Percentiles rank a stretch among this genome's conserved stretches.
Conservation (phyloP, 2,329 filamentous ascomycete genomes). For the Arthrobotrys sphaeroides region DNA sequence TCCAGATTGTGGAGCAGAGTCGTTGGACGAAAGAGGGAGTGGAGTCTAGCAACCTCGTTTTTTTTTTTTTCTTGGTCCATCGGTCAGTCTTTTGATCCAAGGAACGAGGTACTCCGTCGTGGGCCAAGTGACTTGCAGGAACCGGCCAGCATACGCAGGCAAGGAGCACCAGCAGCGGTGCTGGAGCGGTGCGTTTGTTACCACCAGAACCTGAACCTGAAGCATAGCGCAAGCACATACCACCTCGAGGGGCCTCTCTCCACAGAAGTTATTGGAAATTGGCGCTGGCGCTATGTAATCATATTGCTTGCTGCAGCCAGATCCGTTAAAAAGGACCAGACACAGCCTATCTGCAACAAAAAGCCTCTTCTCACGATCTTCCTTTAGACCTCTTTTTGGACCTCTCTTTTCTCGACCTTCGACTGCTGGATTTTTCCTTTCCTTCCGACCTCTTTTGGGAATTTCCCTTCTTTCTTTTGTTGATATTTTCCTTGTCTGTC, state of each 20-base stretch:
- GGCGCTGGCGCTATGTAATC: slow-evolving; percentile 54
- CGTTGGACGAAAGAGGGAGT: slow-evolving; percentile 45
- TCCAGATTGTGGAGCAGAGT: slow-evolving; percentile 53
- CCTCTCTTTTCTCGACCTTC: slow-evolving; percentile 17
- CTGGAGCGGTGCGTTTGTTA: not conserved
- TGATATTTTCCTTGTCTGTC: slow-evolving; percentile 29
- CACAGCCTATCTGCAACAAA: slow-evolving; percentile 51
- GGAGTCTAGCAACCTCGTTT: slow-evolving; percentile 53
- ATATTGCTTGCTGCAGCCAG: slow-evolving; percentile 42
- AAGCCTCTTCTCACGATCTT: slow-evolving; percentile 53
- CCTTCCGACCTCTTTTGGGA: not conserved
- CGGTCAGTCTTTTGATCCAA: slow-evolving; percentile 50
- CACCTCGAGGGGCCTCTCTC: slow-evolving; percentile 26
- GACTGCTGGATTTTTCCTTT: slow-evolving; percentile 14
- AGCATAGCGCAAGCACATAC: slow-evolving; percentile 49
- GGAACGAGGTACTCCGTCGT: slow-evolving; percentile 53
- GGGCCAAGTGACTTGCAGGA: slow-evolving; percentile 49
- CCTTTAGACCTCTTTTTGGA: slow-evolving; percentile 49
- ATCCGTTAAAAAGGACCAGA: slow-evolving; percentile 54
- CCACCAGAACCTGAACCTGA: slow-evolving; percentile 14
- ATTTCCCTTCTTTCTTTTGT: slow-evolving; percentile 13
- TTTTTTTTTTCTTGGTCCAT: slow-evolving; percentile 52
- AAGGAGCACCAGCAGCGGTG: not conserved
- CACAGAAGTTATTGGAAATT: slow-evolving; percentile 38
- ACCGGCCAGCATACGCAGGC: slow-evolving; percentile 5